Conservation (phyloP, 331 rosid species). For the Cydonia oblonga region DNA sequence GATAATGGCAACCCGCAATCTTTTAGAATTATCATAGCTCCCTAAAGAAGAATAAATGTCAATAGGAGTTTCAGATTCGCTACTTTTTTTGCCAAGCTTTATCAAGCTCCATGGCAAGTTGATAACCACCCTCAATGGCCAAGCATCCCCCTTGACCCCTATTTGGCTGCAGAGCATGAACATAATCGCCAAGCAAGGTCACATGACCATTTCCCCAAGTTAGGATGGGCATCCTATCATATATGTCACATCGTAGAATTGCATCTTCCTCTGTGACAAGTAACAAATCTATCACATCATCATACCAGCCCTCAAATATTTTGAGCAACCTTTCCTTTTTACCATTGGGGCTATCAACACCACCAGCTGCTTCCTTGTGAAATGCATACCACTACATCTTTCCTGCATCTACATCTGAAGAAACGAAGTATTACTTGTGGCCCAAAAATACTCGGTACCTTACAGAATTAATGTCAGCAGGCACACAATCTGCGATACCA, state of each 20-base stretch:
- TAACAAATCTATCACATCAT: constrained; percentile 67
- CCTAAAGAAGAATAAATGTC: constrained; percentile 59
- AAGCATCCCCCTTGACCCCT: constrained; percentile 98
- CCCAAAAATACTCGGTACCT: constrained; percentile 99
- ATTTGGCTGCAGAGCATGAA: constrained; percentile 99
- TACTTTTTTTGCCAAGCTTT: constrained; percentile 52
- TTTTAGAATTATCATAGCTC: constrained; percentile 78
- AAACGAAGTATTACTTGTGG: constrained; percentile 94
- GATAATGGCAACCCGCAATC: constrained; percentile 64
- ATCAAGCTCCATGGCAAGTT: constrained; percentile 73
- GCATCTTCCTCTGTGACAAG: constrained; percentile 72
- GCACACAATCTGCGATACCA: constrained; percentile 86
- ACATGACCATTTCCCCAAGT: constrained; percentile 91
- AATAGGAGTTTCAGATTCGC: constrained; percentile 44
- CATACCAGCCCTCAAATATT: constrained; percentile 88
- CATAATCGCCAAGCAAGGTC: constrained; percentile 92
- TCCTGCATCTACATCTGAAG: constrained; percentile 92
- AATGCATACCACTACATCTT: constrained; percentile 99
- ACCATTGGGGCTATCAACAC: constrained; percentile 51
- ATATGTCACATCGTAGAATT: constrained; percentile 90
- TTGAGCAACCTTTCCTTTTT: constrained; percentile 63
- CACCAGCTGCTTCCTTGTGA: constrained; percentile 76
- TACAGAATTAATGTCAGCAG: constrained; percentile 81
- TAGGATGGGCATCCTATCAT: constrained; percentile 59
- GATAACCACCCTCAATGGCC: constrained; percentile 98